Evolutionary conservation across 257 asterid species (phyloP).

Genomic region (Leonotis leonurus): DNA sequence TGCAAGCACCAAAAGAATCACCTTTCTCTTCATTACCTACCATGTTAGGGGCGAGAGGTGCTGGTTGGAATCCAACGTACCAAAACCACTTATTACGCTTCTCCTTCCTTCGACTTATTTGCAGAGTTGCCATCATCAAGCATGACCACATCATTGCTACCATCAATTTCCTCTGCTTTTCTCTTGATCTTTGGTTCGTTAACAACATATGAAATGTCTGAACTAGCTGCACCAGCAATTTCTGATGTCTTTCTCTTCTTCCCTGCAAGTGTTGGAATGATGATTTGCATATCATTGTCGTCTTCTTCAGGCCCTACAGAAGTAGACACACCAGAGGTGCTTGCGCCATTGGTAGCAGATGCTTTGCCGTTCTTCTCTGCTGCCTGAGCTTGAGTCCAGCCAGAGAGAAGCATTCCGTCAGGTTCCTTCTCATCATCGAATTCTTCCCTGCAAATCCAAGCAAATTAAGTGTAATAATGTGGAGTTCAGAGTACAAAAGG

Average conservation of each 20-base stretch:
- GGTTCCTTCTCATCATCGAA: conserved; percentile 96
- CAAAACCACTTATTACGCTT: conserved; percentile 24
- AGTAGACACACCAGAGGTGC: conserved; percentile 51
- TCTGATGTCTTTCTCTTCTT: conserved; percentile 64
- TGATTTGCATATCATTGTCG: conserved; percentile 50
- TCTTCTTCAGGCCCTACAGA: conserved; percentile 38
- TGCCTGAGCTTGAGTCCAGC: conserved; percentile 64
- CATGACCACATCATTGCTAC: conserved; percentile 36
- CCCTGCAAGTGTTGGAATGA: conserved; percentile 36
- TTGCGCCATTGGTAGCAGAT: conserved; percentile 48
- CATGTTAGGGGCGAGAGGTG: conserved; percentile 29
- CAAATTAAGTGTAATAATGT: no score
- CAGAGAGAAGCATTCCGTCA: conserved; percentile 77
- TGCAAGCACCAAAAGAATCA: no score
- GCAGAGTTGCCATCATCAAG: conserved; percentile 43
- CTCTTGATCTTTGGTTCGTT: conserved; percentile 30
- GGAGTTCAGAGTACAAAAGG: no score
- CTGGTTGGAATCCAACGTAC: no score
- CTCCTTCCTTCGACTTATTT: conserved; percentile 49
- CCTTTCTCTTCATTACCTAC: conserved; percentile 33
- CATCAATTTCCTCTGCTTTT: conserved; percentile 33
- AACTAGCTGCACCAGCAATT: conserved; percentile 13
- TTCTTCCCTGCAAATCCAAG: conserved; percentile 73
- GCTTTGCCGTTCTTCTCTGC: conserved; percentile 36
- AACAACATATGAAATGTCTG: conserved; percentile 12